Evolutionary conservation across 495 filamentous ascomycete genomes (phyloP).

Genomic region (Aspergillus bertholletiae): DNA sequence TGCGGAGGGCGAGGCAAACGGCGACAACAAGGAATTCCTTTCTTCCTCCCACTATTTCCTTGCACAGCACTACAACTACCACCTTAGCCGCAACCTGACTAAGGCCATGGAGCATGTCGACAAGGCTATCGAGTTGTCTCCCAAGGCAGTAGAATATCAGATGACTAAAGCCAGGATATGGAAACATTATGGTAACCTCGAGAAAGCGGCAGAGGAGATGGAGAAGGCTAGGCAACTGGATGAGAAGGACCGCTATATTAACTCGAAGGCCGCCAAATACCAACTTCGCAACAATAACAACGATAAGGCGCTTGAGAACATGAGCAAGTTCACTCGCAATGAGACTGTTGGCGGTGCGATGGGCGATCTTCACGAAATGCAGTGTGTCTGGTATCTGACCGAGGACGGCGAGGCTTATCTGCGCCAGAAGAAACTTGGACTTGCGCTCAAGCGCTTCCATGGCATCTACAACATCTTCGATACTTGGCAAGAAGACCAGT

Average conservation of each 20-base stretch:
- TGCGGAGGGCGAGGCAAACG: constrained; percentile 41
- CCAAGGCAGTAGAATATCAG: constrained; percentile 82
- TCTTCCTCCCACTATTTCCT: constrained; percentile 86
- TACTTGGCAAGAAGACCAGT: constrained; percentile 96
- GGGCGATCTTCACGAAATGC: constrained; percentile 94
- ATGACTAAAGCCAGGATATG: constrained; percentile 94
- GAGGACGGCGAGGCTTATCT: constrained; percentile 91
- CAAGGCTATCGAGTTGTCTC: constrained; percentile 69
- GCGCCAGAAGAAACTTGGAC: constrained; percentile 74
- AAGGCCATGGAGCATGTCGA: constrained; percentile 82
- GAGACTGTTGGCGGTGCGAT: constrained; percentile 85
- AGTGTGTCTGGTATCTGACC: constrained; percentile 94
- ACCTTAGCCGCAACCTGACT: constrained; percentile 74
- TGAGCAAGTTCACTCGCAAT: constrained; percentile 92
- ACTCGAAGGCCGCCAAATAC: constrained; percentile 97
- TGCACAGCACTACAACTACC: constrained; percentile 94
- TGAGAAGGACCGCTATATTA: constrained; percentile 91
- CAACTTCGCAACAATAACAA: constrained; percentile 89
- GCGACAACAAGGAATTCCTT: constrained; percentile 56
- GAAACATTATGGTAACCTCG: constrained; percentile 81
- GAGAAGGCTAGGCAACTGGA: constrained; percentile 81
- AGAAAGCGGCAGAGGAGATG: constrained; percentile 84
- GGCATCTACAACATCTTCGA: constrained; percentile 90
- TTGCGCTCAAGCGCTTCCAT: constrained; percentile 89
- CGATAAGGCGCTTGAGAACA: constrained; percentile 76